Percentiles rank a stretch among this genome's conserved stretches.
These are phyloP conservation scores for Globisporangium mamillatum DNA, from an alignment of 352 stramenopile genomes.

Conservation along the genomic window DNA sequence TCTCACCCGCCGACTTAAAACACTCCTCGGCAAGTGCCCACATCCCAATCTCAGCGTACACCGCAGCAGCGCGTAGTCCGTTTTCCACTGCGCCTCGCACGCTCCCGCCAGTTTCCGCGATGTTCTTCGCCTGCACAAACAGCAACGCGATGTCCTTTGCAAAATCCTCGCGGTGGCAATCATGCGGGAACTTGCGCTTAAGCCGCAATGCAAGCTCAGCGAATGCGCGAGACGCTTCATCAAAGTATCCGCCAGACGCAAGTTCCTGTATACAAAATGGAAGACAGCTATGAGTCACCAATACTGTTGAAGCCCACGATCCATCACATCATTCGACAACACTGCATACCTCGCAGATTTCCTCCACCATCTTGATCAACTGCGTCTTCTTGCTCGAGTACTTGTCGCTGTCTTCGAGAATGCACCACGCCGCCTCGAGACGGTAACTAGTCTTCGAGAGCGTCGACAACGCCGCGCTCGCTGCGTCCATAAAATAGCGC, in stretches of 20 bases:
- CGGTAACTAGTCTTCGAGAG: slow-evolving; percentile 51
- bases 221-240: slow-evolving; percentile 60
- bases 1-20: slow-evolving; percentile 53
- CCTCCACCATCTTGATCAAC: slow-evolving; percentile 38
- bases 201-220: slow-evolving; percentile 57
- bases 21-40: slow-evolving; percentile 54
- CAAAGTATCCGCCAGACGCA: slow-evolving; percentile 52
- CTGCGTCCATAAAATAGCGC: slow-evolving; percentile 49
- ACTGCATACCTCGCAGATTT: slow-evolving; percentile 42
- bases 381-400: slow-evolving; percentile 40
- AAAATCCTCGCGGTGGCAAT: slow-evolving; percentile 35
- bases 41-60: slow-evolving; percentile 52
- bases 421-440: slow-evolving; percentile 65
- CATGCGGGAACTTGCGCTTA: slow-evolving; percentile 56
- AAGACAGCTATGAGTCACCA: neutral
- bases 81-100: slow-evolving; percentile 48
- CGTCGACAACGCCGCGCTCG: slow-evolving; percentile 30
- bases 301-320: neutral
- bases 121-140: slow-evolving; percentile 51
- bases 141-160: slow-evolving; percentile 42
- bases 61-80: slow-evolving; percentile 37
- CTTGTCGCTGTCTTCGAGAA: slow-evolving; percentile 44
- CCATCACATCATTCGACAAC: neutral
- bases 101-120: slow-evolving; percentile 54
- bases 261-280: slow-evolving; percentile 30